Evolutionary conservation across 2,329 filamentous ascomycete genomes (phyloP), one percentile per base, ranked within the genome.

Genomic region (Volutella citrinella): DNA sequence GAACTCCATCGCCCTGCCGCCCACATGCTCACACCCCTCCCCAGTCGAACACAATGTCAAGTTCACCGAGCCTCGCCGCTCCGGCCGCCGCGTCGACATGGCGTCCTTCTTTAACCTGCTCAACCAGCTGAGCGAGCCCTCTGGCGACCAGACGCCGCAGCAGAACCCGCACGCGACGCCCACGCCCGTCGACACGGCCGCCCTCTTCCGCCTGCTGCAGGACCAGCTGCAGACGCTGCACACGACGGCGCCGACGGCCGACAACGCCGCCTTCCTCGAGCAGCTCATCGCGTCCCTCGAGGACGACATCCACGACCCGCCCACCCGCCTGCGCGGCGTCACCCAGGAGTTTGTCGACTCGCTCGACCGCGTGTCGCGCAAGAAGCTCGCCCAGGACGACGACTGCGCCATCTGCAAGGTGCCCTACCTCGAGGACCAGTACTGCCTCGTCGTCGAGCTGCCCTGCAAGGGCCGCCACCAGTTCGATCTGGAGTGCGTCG

Each of bases 401-500:
- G 56, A 65, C 36, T 83, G 79, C 45, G 74, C 78, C 25, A 82
- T 83, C 55, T 83, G 79, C 60, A 77, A 75, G 38, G 74, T 82
- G 48, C 61, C 58, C 19, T 81, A 76, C 51, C 63, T 80, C 28
- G 76, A 82, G 48, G 80, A 84, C 50, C 61, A 66, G 48, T 81
- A 77, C 53, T 75, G 72, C 35, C 64, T 84, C 3, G 78, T 83
- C 10, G 80, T 83, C 18, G 70, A 79, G 64, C 65, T 84, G 51
- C 78, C 78, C 24, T 84, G 80, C 54, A 66, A 78, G 48, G 66
- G 65, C 19, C 63, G 57, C 24, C 80, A 84, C 56, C 62, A 61
- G 30, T 83, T 80, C 52, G 80, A 84, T 49, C 59, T 83, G n/a
- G 80, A 84, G 61, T 84, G 80, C 49, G 77, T 83, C 3, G 74